Conservation (phyloP, 2,329 filamentous ascomycete species). For the Ambrosiella xylebori region DNA sequence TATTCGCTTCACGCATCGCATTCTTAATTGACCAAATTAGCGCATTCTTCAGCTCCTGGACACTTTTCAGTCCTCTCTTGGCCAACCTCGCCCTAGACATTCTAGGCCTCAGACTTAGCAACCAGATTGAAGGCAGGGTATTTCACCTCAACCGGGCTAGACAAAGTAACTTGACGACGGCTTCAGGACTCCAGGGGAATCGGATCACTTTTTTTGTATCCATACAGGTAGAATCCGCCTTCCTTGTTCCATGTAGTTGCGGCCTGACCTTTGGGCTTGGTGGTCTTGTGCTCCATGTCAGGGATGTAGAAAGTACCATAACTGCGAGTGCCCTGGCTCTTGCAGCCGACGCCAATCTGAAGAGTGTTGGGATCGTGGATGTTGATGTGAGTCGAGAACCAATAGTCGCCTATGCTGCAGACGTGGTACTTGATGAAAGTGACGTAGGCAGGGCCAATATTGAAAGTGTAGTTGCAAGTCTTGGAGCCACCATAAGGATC, state of each 20-base stretch:
- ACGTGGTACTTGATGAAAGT: neutral
- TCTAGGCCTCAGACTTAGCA: neutral
- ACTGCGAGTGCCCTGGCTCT: neutral
- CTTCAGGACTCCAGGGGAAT: too few relatives aligned
- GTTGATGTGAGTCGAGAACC: neutral
- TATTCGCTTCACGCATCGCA: constrained; percentile 8
- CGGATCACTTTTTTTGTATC: too few relatives aligned
- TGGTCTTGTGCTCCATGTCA: neutral
- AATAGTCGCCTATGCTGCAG: neutral
- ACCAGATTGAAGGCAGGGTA: neutral
- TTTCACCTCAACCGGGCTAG: too few relatives aligned
- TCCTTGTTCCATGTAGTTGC: neutral
- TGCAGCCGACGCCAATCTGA: neutral
- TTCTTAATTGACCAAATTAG: constrained; percentile 12
- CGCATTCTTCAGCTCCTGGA: constrained; percentile 5
- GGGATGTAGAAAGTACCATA: neutral
- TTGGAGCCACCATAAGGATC: neutral
- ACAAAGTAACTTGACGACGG: too few relatives aligned
- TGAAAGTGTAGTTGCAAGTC: neutral
- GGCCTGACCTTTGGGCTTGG: neutral
- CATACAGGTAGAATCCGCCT: too few relatives aligned
- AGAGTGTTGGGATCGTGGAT: neutral
- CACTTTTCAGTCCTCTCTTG: neutral
- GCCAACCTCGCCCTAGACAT: neutral
- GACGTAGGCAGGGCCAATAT: neutral